Conservation (phyloP, 345 rosid species). For the Populus tremula region DNA sequence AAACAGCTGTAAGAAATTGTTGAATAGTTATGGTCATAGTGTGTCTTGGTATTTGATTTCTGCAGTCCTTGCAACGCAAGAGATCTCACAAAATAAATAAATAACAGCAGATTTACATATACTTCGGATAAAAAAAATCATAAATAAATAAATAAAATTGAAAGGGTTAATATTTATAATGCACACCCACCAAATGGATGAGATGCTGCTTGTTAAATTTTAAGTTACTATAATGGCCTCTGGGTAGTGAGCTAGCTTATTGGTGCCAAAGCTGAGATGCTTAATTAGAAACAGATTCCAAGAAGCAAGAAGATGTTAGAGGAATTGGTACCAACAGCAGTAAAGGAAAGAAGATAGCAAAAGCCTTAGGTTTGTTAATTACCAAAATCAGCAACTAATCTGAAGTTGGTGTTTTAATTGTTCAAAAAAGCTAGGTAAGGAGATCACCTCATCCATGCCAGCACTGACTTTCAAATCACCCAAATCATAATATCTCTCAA, state of each 20-base stretch:
- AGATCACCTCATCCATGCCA: constrained; percentile 72
- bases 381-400: background rate
- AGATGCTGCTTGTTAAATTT: background rate
- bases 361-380: background rate
- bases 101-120: background rate
- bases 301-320: background rate
- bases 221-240: background rate
- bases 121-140: background rate
- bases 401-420: background rate
- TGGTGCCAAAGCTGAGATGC: background rate
- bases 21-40: background rate
- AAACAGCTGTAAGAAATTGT: background rate
- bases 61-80: background rate
- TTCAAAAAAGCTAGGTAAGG: constrained; percentile 2
- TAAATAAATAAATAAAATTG: background rate
- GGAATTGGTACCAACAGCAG: background rate
- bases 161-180: background rate
- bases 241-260: background rate
- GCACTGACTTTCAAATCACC: constrained; percentile 53
- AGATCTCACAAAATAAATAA: background rate
- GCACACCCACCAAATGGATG: background rate
- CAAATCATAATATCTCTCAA: constrained; percentile 76
- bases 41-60: background rate
- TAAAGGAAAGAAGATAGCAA: background rate
- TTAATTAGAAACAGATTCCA: background rate